Percentiles rank a stretch among this genome's conserved stretches.
Evolutionary conservation across 1,139 yeast species (phyloP).

Genomic region (Candida sp.): DNA sequence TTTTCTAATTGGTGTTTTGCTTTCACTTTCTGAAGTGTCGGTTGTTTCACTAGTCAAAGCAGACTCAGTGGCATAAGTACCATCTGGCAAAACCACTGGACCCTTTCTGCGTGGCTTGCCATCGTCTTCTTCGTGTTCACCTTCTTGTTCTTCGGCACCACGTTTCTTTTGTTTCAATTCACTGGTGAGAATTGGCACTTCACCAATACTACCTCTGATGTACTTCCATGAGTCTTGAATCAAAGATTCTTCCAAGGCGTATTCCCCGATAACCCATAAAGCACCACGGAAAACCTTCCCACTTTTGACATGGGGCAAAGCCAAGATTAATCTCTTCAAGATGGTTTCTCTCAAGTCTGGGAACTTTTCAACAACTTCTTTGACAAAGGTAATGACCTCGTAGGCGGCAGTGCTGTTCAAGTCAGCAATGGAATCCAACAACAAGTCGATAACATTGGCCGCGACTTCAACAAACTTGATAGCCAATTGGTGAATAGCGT

Average conservation of each 20-base stretch:
- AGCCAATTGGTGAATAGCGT: slow-evolving; percentile 90
- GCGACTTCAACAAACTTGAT: slow-evolving; percentile 91
- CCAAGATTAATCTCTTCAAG: slow-evolving; percentile 61
- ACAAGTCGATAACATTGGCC: slow-evolving; percentile 84
- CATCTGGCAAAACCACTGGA: slow-evolving; percentile 94
- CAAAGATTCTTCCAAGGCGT: slow-evolving; percentile 71
- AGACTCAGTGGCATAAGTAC: slow-evolving; percentile 97
- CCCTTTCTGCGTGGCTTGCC: slow-evolving; percentile 46
- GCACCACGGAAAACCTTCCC: slow-evolving; percentile 95
- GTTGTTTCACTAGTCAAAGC: slow-evolving; percentile 64
- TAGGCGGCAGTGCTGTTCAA: slow-evolving; percentile 86
- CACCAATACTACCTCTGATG: slow-evolving; percentile 85
- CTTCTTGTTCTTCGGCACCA: slow-evolving; percentile 31
- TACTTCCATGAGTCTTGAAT: slow-evolving; percentile 89
- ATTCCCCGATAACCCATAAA: slow-evolving; percentile 96
- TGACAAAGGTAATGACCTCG: slow-evolving; percentile 87
- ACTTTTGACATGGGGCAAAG: slow-evolving; percentile 74
- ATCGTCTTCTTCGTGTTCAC: slow-evolving; percentile 22
- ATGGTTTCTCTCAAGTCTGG: slow-evolving; percentile 79
- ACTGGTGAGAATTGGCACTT: slow-evolving; percentile 84
- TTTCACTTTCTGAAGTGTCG: slow-evolving; percentile 35
- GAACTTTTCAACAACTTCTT: slow-evolving; percentile 93
- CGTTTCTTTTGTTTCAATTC: slow-evolving; percentile 60
- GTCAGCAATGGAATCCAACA: slow-evolving; percentile 86
- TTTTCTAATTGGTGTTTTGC: slow-evolving; percentile 79